Percentiles rank a stretch among this genome's conserved stretches.
Conservation (phyloP, 805 yeast species). For the Metschnikowia gelsemii region DNA sequence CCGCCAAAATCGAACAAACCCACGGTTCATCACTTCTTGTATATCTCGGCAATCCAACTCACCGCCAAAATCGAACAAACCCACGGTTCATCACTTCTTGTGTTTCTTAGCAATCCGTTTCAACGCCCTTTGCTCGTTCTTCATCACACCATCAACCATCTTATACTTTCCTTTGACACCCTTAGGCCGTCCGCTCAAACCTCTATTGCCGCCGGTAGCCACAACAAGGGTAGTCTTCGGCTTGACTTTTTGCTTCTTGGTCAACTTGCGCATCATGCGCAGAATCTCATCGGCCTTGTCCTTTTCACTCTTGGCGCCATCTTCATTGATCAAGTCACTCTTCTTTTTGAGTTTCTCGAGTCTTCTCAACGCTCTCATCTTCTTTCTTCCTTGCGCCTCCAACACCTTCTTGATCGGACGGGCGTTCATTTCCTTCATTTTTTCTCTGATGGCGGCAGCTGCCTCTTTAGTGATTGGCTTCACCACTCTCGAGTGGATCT, state of each 20-base stretch:
- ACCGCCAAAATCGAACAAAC: neutral
- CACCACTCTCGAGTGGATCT: constrained; percentile 75
- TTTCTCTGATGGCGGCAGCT: constrained; percentile 43
- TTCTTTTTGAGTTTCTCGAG: constrained; percentile 89
- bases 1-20: too few species aligned
- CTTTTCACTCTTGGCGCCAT: constrained; percentile 78
- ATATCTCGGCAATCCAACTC: too few species aligned
- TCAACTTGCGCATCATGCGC: constrained; percentile 75
- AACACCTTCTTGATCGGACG: constrained; percentile 98
- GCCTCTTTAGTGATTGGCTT: constrained; percentile 94
- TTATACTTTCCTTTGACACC: constrained; percentile 97
- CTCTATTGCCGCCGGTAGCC: constrained; percentile 82
- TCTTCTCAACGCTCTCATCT: constrained; percentile 84
- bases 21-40: too few species aligned
- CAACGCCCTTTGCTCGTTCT: constrained; percentile 95
- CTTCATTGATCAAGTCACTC: constrained; percentile 88
- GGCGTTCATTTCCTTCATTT: constrained; percentile 70
- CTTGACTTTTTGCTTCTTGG: constrained; percentile 66
- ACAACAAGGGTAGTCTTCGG: constrained; percentile 88
- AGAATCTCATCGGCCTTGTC: constrained; percentile 94
- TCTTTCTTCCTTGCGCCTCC: constrained; percentile 96
- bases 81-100: constrained; percentile 45
- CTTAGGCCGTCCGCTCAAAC: constrained; percentile 90
- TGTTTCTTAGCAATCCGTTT: constrained; percentile 86
- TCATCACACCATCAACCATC: constrained; percentile 98